Percentiles rank a stretch among this genome's conserved stretches.
These are phyloP conservation scores for Naganishia randhawae DNA, from an alignment of 768 basidiomycete genomes.

Conservation along the genomic window DNA sequence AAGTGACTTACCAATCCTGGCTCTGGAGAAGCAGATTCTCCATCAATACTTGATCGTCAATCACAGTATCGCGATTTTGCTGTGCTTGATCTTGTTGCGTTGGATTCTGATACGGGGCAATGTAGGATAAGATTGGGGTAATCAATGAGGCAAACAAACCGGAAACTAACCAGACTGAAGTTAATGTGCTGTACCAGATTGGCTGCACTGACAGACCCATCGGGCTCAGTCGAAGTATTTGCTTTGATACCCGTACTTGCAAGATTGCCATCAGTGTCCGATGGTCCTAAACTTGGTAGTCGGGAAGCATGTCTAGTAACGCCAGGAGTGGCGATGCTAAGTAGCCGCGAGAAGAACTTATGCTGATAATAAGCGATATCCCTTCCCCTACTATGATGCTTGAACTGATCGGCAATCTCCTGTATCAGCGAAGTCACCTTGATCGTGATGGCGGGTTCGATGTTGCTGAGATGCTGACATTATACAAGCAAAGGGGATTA, in stretches of 20 bases:
- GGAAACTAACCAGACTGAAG: conserved; percentile 3
- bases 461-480: conserved; percentile 15
- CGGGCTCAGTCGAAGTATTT: not conserved
- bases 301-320: conserved; percentile 22
- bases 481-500: not conserved
- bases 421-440: conserved; percentile 8
- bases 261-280: not conserved
- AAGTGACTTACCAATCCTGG: conserved; percentile 5
- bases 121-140: too few species aligned
- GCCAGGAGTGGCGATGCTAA: conserved; percentile 22
- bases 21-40: conserved; percentile 5
- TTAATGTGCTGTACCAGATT: conserved; percentile 9
- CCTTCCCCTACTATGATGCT: conserved; percentile 12
- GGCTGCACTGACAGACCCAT: not conserved
- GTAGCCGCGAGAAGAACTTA: conserved; percentile 28
- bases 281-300: not conserved
- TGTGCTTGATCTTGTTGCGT: not conserved
- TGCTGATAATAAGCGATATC: conserved; percentile 28
- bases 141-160: not conserved
- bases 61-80: not conserved
- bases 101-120: not conserved
- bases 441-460: conserved; percentile 14
- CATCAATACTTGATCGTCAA: conserved; percentile 12
- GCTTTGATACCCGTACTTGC: not conserved
- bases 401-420: conserved; percentile 17